A percentile compares a stretch with the other conserved stretches of the same genome.
Conservation (phyloP, 805 yeast species). For the Lachancea nothofagi region DNA sequence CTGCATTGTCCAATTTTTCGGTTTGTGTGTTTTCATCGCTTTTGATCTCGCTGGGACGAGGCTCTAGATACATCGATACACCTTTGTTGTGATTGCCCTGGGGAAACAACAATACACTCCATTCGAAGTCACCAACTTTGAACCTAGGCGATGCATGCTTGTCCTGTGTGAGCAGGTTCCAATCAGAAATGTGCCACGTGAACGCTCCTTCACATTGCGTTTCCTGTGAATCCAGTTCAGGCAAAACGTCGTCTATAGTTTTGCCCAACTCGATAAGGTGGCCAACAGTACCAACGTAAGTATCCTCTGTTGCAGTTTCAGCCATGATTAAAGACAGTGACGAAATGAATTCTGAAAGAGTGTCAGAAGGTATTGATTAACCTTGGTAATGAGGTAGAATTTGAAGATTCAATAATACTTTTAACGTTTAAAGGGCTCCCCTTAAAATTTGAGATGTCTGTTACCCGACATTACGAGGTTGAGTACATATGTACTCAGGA, state of each 20-base stretch:
- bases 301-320: not conserved
- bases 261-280: slow-evolving; percentile 22
- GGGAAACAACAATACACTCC: slow-evolving; percentile 74
- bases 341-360: not conserved
- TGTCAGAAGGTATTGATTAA: not conserved
- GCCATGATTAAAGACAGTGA: not conserved
- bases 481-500: not conserved
- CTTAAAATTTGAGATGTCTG: not conserved
- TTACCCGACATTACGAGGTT: not conserved
- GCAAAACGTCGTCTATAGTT: slow-evolving; percentile 17
- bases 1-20: slow-evolving; percentile 34
- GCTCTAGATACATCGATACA: slow-evolving; percentile 76
- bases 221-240: slow-evolving; percentile 13
- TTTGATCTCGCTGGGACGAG: slow-evolving; percentile 40
- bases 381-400: no score
- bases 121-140: slow-evolving; percentile 55
- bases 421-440: slow-evolving; percentile 3
- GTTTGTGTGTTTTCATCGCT: slow-evolving; percentile 28
- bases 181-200: slow-evolving; percentile 49
- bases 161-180: slow-evolving; percentile 41
- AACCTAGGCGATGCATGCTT: slow-evolving; percentile 40
- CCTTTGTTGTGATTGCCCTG: slow-evolving; percentile 57
- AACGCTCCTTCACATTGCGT: slow-evolving; percentile 31
- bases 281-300: slow-evolving; percentile 16
- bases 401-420: no score